A percentile compares a stretch with the other conserved stretches of the same genome.
Evolutionary conservation across 768 basidiomycete genomes (phyloP).

Genomic region (Cantharellus anzutake): DNA sequence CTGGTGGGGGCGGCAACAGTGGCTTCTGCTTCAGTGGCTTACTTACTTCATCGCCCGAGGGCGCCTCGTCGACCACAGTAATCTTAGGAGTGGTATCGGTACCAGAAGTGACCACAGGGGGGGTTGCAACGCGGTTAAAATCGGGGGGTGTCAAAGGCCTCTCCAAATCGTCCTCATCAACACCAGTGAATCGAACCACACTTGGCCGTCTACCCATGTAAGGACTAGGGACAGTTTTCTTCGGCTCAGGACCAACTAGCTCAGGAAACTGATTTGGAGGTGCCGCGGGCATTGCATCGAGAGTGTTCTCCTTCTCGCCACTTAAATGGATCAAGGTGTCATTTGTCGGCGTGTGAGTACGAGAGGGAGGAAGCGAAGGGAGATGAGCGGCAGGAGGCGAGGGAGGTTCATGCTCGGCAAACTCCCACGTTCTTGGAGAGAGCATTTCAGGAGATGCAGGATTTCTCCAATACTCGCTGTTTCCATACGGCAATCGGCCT

Average conservation of each 20-base stretch:
- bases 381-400: background rate
- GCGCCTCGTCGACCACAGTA: too few relatives aligned
- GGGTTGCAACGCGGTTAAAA: background rate
- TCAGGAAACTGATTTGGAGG: background rate
- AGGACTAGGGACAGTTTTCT: background rate
- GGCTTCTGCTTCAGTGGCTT: too few relatives aligned
- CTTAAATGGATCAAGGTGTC: background rate
- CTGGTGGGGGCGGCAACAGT: too few relatives aligned
- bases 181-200: background rate
- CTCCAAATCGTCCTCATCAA: conserved; percentile 1
- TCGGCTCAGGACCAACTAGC: background rate
- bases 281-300: background rate
- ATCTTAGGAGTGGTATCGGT: too few relatives aligned
- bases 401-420: conserved; percentile 9
- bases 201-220: background rate
- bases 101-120: too few relatives aligned
- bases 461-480: conserved; percentile 31
- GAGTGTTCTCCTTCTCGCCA: background rate
- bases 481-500: background rate
- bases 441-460: conserved; percentile 52
- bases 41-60: too few relatives aligned
- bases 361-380: background rate
- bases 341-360: background rate
- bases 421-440: conserved; percentile 36
- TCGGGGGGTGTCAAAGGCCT: background rate